Base-by-base conservation (phyloP, 2,329 filamentous ascomycete species). In the Ophiostoma sp. region DNA sequence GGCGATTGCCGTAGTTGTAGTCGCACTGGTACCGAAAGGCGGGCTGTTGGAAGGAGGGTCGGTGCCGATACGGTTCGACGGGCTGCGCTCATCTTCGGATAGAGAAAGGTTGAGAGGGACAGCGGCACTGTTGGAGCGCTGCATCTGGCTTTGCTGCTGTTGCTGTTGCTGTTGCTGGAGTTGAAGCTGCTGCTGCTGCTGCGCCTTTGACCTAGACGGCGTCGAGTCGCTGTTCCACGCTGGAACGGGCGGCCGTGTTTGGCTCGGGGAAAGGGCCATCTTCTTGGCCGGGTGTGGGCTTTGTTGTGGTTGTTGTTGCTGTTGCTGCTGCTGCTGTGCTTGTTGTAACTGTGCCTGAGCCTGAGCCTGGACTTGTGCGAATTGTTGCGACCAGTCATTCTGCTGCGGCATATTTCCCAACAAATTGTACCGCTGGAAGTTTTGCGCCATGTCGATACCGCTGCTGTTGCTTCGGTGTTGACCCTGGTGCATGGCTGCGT, bases 21-120 rank as follows among this genome's bases (percentile, higher is more conserved):
- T 63, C 22, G 25, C 71, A 2, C 45, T 12, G 2, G 70, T 3
- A 19, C 85, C 86, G n/a, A 83, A 81, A 63, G 83, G 83, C 1
- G 87, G 87, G 75, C 87, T 89, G 74, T 57, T 74, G 33, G 77
- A 63, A 75, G 68, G 73, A 15, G 76, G 78, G 73, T 88, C 86
- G 2, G 86, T 83, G 69, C 81, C 83, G 7, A 84, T 84, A 48
- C 84, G 84, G 75, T 86, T 87, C 4, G 70, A 12, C 19, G 83
- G 87, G 69, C 87, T 89, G 75, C 85, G 84, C 78, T 90, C 88
- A 75, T 90, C 88, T 76, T 90, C 88, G 2, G 88, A 89, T 1
- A 90, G 82, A 0, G 88, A 89, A 0, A 90, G 80, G 72, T 82
- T 89, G 70, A 85, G 84, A 3, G 84, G 84, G 1, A 82, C 77